A percentile compares a stretch with the other conserved stretches of the same genome.
Conservation (phyloP, 495 filamentous ascomycete species). For the Apodospora peruviana region DNA sequence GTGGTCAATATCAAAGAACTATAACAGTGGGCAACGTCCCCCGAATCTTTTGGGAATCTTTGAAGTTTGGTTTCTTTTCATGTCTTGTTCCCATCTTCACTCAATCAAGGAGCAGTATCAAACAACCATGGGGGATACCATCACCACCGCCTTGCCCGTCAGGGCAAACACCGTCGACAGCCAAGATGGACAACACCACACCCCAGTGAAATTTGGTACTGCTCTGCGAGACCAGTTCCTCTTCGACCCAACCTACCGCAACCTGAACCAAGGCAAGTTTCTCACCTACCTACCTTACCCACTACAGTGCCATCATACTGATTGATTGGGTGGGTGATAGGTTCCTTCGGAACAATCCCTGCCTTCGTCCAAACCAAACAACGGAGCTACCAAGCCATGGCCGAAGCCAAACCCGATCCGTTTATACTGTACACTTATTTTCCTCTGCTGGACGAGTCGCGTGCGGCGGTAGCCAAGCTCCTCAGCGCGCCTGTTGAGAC, state of each 20-base stretch:
- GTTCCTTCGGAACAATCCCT: constrained; percentile 78
- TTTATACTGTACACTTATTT: constrained; percentile 66
- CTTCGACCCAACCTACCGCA: constrained; percentile 60
- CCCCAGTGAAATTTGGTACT: no score
- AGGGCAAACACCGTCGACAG: background rate
- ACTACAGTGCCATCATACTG: background rate
- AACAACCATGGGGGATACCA: background rate
- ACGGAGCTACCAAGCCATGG: constrained; percentile 49
- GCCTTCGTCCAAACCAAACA: constrained; percentile 50
- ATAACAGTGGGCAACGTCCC: no score
- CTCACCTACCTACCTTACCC: background rate
- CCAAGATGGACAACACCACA: no score
- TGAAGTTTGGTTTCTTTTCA: no score
- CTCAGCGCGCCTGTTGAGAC: constrained; percentile 58
- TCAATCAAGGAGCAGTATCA: background rate
- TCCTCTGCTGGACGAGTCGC: constrained; percentile 54
- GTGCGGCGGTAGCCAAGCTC: constrained; percentile 55
- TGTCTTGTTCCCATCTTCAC: background rate
- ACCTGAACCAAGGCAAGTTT: constrained; percentile 74
- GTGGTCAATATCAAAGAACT: no score
- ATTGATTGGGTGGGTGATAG: constrained; percentile 20
- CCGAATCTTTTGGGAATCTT: no score
- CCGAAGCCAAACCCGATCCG: constrained; percentile 62
- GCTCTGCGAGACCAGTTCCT: constrained; percentile 54
- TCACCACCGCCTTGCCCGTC: background rate